Base-by-base conservation (phyloP, 164 flowering plant genomes). In the Magnolia changhungtana region DNA sequence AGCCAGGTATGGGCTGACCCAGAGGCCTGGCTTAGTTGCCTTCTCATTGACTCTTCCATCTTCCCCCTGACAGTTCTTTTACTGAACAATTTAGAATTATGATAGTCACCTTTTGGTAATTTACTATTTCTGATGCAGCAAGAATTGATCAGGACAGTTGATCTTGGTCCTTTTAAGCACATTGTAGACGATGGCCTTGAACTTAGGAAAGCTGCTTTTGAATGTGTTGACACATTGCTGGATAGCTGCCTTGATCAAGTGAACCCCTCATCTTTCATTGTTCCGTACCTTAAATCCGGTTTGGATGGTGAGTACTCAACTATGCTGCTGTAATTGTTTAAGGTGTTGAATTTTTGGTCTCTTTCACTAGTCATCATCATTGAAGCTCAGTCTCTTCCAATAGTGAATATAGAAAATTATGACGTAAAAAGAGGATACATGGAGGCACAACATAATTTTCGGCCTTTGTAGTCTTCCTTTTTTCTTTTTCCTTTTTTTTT, bases 91-190 rank as follows among this genome's bases (percentile, higher is more conserved):
- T 55, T 55, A 55, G 21, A 10, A n/a, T 8, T 59, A 31, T 63
- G 49, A 50, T 7, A 1, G 4, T 5, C 1, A 18, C 5, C 24
- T n/a, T 52, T 73, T 66, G 20, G 2, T 29, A 73, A 63, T 55
- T 71, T 58, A 4, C 29, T 72, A 8, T 72, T 80, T 76, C 31
- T 76, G 24, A 18, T 85, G 85, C 97, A 96, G 99, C 79, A 88
- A 94, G 99, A 93, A 78, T 84, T 96, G 86, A 96, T 96, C 65
- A 88, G 98, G 83, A 94, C 98, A 23, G 99, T 96, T 74, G 98
- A 96, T 87, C 95, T 96, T 77, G 99, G 99, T 78, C 99, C 99
- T 75, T 96, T 96, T 78, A 96, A 96, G 91, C 99, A 96, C 81
- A 85, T 87, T 72, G 98, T 96, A 69, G 99, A 96, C 84, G 99